phyloP scores from a whole-genome alignment of 768 basidiomycete genomes.

The Boletus reticuloceps region DNA sequence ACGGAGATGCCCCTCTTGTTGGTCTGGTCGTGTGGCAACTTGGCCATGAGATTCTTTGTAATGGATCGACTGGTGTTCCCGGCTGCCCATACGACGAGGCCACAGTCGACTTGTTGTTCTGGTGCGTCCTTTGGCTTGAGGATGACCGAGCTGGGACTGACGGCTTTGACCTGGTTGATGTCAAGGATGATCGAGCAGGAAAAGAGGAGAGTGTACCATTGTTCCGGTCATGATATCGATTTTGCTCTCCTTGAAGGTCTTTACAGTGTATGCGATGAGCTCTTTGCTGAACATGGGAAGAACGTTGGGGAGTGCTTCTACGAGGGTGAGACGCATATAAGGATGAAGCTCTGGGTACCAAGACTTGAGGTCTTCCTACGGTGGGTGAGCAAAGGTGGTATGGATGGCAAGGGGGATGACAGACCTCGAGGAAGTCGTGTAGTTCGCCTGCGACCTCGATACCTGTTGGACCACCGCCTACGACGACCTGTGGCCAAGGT shows the following conservation, averaged over 20 bases:
- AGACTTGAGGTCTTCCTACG: conserved; percentile 71
- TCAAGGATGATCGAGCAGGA: background rate
- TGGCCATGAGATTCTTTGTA: conserved; percentile 64
- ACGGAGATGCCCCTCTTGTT: conserved; percentile 86
- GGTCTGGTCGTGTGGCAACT: conserved; percentile 72
- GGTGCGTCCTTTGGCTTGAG: conserved; percentile 91
- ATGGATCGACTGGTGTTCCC: conserved; percentile 55
- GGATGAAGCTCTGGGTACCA: conserved; percentile 97
- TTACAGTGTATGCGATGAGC: conserved; percentile 83
- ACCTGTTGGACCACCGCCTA: conserved; percentile 97
- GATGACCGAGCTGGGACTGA: conserved; percentile 79
- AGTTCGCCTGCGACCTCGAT: conserved; percentile 88
- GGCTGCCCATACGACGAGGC: conserved; percentile 94
- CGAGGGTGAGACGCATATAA: conserved; percentile 85
- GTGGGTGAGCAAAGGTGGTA: background rate
- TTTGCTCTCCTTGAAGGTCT: conserved; percentile 96
- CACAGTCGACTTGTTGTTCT: conserved; percentile 86
- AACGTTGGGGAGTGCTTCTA: conserved; percentile 95
- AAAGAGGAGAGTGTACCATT: conserved; percentile 60
- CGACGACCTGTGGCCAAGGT: conserved; percentile 56
- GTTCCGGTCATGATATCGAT: conserved; percentile 97
- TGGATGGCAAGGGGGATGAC: background rate
- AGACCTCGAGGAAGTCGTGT: conserved; percentile 82
- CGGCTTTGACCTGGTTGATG: conserved; percentile 32
- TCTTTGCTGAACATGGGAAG: conserved; percentile 93